These are phyloP conservation scores for Tulasnella sp. DNA, from an alignment of 768 basidiomycete species.

Conservation along the genomic window DNA sequence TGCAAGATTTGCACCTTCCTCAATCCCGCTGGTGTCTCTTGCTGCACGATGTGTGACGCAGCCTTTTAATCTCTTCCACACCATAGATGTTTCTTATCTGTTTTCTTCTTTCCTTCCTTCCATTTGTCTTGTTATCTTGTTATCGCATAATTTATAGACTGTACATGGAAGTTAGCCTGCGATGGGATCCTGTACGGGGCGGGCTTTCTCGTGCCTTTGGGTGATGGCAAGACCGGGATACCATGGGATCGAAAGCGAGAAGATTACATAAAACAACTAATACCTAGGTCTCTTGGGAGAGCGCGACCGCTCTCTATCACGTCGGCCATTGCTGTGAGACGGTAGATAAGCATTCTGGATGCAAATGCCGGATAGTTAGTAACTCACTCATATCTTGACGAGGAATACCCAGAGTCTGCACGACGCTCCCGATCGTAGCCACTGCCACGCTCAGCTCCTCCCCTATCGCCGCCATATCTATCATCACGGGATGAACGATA, in stretches of 20 bases:
- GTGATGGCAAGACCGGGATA: too few relatives aligned
- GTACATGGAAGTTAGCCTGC: not conserved
- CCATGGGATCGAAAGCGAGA: too few relatives aligned
- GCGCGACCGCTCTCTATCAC: conserved; percentile 18
- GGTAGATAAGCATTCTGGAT: not conserved
- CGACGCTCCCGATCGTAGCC: conserved; percentile 5
- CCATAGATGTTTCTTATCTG: not conserved
- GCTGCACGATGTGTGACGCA: conserved; percentile 14
- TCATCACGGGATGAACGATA: conserved; percentile 18
- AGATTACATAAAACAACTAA: not conserved
- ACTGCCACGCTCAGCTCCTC: conserved; percentile 14
- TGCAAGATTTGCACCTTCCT: conserved; percentile 50
- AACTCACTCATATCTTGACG: conserved; percentile 17
- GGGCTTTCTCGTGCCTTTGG: too few relatives aligned
- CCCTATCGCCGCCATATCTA: conserved; percentile 19
- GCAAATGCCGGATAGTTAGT: not conserved
- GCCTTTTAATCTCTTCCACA: not conserved
- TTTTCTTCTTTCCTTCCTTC: not conserved
- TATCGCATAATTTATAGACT: not conserved
- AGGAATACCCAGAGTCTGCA: conserved; percentile 16
- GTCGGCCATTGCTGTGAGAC: conserved; percentile 9
- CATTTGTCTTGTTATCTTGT: not conserved
- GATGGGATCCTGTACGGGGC: too few relatives aligned
- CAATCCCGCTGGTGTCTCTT: conserved; percentile 32
- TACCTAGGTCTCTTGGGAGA: conserved; percentile 10